Conservation (phyloP, 495 filamentous ascomycete genomes). For the Neurospora sp. region DNA sequence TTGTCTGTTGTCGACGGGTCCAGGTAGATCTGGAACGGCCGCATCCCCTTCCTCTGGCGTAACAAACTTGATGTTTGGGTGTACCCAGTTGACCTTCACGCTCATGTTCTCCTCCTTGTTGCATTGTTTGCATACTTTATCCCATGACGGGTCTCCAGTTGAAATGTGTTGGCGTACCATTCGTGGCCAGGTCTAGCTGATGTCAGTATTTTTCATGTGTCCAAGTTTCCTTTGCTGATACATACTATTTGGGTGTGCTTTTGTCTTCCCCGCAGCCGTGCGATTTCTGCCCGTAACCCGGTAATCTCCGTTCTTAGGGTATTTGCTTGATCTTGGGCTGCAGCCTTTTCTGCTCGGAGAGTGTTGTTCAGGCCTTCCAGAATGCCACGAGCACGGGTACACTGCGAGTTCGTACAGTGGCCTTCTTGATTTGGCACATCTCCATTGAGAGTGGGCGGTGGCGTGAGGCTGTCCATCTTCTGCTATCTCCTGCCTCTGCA, state of each 20-base stretch:
- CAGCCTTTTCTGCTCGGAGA: background rate
- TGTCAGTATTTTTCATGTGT: background rate
- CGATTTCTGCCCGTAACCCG: background rate
- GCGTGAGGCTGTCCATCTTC: background rate
- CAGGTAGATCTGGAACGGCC: background rate
- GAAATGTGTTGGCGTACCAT: constrained; percentile 2
- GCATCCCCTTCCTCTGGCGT: background rate
- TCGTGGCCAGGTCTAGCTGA: constrained; percentile 6
- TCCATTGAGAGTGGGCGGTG: background rate
- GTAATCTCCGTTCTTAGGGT: background rate
- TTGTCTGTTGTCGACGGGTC: background rate
- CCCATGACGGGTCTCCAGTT: background rate
- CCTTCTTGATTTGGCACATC: background rate
- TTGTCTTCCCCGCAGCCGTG: background rate
- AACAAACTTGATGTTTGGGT: constrained; percentile 16
- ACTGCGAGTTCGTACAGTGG: background rate
- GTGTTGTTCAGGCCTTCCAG: background rate
- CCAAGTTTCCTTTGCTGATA: background rate
- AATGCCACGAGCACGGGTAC: background rate
- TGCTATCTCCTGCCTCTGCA: background rate
- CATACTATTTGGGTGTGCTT: background rate
- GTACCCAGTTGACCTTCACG: background rate
- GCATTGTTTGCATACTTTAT: constrained; percentile 3
- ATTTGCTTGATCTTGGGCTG: background rate
- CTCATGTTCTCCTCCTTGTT: constrained; percentile 32